These are phyloP conservation scores for Sugiyamaella japonica DNA, from an alignment of 1,139 yeast species.

Conservation along the genomic window DNA sequence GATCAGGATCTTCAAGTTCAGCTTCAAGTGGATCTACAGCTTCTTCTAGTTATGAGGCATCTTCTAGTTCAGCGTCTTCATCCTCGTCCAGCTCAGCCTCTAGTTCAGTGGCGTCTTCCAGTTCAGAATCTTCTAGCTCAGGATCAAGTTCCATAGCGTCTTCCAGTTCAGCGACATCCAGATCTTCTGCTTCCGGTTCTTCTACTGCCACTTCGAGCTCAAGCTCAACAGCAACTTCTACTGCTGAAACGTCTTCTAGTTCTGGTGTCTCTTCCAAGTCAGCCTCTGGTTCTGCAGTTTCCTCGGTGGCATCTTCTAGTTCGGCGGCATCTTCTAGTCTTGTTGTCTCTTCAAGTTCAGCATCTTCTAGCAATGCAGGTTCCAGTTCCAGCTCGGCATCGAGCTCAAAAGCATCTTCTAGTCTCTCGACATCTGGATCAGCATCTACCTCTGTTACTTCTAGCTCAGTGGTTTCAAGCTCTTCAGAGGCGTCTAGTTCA, in stretches of 20 bases:
- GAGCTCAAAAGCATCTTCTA: not conserved
- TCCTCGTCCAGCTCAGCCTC: constrained; percentile 14
- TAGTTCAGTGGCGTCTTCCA: constrained; percentile 11
- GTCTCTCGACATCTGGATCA: not conserved
- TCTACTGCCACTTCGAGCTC: not conserved
- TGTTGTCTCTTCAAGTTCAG: constrained; percentile 7
- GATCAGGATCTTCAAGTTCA: not conserved
- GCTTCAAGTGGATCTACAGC: not conserved
- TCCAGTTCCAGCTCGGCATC: not conserved
- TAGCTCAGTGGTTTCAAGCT: not conserved
- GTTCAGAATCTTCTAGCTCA: constrained; percentile 1
- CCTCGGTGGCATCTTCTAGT: not conserved
- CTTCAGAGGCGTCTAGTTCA: not conserved
- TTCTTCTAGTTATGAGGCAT: too few species aligned
- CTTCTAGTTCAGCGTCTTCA: constrained; percentile 1
- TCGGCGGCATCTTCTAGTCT: constrained; percentile 7
- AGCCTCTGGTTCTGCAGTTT: not conserved
- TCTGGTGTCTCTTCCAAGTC: not conserved
- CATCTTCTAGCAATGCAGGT: constrained; percentile 3
- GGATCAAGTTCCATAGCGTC: too few species aligned
- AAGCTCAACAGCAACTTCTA: not conserved
- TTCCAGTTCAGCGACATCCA: too few species aligned
- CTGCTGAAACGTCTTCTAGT: not conserved
- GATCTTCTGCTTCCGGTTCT: too few species aligned
- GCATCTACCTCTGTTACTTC: not conserved